Evolutionary conservation across 345 rosid genomes (phyloP).

Genomic region (Erucastrum elatum): DNA sequence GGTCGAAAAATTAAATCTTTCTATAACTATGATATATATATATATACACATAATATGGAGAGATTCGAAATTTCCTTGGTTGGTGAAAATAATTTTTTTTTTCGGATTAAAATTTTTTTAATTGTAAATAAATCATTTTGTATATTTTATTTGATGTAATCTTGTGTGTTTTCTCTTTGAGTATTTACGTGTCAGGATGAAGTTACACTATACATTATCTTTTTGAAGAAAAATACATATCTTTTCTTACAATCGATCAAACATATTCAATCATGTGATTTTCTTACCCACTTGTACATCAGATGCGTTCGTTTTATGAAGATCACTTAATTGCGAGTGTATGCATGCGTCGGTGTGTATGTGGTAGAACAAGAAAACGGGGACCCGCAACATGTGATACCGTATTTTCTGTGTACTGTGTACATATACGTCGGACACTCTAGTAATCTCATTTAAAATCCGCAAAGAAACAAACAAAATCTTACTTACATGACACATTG

Average conservation of each 20-base stretch:
- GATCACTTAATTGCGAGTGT: neutral
- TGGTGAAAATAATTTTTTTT: neutral
- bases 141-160: neutral
- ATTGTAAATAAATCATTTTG: neutral
- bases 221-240: neutral
- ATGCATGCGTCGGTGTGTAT: neutral
- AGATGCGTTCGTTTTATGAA: neutral
- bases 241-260: neutral
- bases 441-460: conserved; percentile 2
- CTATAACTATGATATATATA: neutral
- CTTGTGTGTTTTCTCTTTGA: neutral
- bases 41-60: neutral
- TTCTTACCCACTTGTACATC: neutral
- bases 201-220: neutral
- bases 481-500: neutral
- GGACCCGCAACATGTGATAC: conserved; percentile 16
- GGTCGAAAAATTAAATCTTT: neutral
- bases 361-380: conserved; percentile 26
- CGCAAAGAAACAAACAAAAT: neutral
- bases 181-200: neutral
- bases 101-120: no score
- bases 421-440: conserved; percentile 17
- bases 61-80: neutral
- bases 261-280: conserved; percentile 25
- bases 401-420: conserved; percentile 35